Conservation (phyloP, 441 rosid genomes). For the Monsonia emarginata region DNA sequence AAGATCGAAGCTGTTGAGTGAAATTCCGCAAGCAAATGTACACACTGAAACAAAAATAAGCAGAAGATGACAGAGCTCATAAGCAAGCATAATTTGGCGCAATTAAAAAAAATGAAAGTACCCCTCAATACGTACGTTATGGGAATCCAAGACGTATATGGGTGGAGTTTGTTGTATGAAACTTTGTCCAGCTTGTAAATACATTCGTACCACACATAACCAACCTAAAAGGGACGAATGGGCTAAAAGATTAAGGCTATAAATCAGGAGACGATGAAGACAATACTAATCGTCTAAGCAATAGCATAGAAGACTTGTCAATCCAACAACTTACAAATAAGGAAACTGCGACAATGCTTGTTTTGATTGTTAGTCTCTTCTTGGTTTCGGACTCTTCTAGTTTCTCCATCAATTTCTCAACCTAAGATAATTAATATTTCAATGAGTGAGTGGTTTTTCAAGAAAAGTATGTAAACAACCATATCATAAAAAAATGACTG, state of each 20-base stretch:
- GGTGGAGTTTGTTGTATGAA: conserved; percentile 86
- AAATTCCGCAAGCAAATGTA: conserved; percentile 85
- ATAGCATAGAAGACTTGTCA: not conserved
- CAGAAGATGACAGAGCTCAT: conserved; percentile 11
- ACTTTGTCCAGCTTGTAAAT: conserved; percentile 92
- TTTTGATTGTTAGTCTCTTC: conserved; percentile 57
- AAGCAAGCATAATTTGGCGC: conserved; percentile 7
- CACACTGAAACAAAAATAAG: conserved; percentile 45
- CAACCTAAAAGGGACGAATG: conserved; percentile 45
- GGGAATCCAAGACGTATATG: conserved; percentile 98
- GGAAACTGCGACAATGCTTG: conserved; percentile 47
- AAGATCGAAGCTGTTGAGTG: conserved; percentile 68
- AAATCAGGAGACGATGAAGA: conserved; percentile 5
- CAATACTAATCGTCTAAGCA: conserved; percentile 5
- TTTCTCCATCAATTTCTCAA: conserved; percentile 97
- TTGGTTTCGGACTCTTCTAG: conserved; percentile 84
- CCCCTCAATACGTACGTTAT: conserved; percentile 57
- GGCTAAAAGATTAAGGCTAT: conserved; percentile 10
- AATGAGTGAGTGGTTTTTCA: conserved; percentile 11
- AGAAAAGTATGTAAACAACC: too few species aligned
- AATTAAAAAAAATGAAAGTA: conserved; percentile 1
- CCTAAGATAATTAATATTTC: conserved; percentile 35
- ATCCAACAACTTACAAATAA: conserved; percentile 44
- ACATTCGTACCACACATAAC: conserved; percentile 82
- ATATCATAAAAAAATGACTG: too few species aligned